Base-by-base conservation (phyloP, 495 filamentous ascomycete species). In the Penicillium herquei region DNA sequence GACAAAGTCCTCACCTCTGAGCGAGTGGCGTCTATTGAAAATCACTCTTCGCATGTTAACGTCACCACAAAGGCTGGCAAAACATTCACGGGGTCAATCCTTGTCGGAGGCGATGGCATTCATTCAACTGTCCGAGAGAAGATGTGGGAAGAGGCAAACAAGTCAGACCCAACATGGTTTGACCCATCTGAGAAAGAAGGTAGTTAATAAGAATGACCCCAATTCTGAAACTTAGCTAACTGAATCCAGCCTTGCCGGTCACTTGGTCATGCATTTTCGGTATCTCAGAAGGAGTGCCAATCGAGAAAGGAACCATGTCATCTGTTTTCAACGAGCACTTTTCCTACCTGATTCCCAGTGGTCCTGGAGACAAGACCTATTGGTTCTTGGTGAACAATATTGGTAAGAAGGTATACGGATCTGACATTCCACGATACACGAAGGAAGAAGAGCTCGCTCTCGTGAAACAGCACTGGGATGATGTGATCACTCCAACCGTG, bases 41-140 rank as follows among this genome's bases (percentile, higher is more conserved):
- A 62, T 16, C 9, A 46, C 7, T 50, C 59, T 4, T 46, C 62
- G 31, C 59, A 62, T 11, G 71, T 74, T 3, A 42, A 21, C 3
- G 69, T 74, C 34, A 56, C 59, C 17, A 68, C 67, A 17, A 32
- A 39, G 1, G 74, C 79, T 56, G 78, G 79, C 0, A 61, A 61
- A 12, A 41, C 62, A 0, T 75, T 65, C 51, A 40, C 54, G 7
- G 81, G 79, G 0, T 65, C 74, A 44, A 40, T 81, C 18, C 59
- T 84, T 3, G 65, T 81, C 3, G 81, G 79, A 0, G 74, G 70
- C 12, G 81, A 84, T 57, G 81, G 81, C 0, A 34, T 53, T 9
- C 51, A 46, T 37, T 44, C 39, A 30, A 16, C 16, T 35, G 41
- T 53, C 13, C 51, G 51, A 26, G 21, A 16, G 5, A 31, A 53